These are phyloP conservation scores for Epichloe scottii DNA, from an alignment of 2,329 filamentous ascomycete genomes.

Conservation along the genomic window DNA sequence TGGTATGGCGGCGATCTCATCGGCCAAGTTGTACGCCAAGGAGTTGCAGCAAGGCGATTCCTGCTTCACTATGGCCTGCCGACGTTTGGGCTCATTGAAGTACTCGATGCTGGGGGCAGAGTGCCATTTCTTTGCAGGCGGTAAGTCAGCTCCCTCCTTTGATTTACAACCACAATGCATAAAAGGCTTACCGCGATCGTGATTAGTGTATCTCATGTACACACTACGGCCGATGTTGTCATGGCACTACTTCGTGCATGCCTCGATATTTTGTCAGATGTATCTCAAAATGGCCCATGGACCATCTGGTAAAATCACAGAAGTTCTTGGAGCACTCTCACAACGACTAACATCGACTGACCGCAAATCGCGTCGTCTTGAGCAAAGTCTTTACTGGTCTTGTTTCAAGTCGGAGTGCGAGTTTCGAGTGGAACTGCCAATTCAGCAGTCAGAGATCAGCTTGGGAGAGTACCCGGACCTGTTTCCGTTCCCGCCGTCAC, in stretches of 20 bases:
- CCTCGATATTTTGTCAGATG: slow-evolving; percentile 20
- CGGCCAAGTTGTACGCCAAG: slow-evolving; percentile 6
- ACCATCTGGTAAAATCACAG: slow-evolving; percentile 6
- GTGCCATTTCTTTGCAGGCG: slow-evolving; percentile 25
- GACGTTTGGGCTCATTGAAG: slow-evolving; percentile 14
- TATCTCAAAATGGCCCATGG: slow-evolving; percentile 16
- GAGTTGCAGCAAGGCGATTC: slow-evolving; percentile 6
- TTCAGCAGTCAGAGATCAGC: slow-evolving; percentile 23
- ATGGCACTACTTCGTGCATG: slow-evolving; percentile 24
- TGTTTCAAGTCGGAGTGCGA: slow-evolving; percentile 31
- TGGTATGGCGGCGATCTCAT: slow-evolving; percentile 3
- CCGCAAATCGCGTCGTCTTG: slow-evolving; percentile 16
- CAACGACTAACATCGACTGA: slow-evolving; percentile 1
- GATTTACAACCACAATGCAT: not conserved
- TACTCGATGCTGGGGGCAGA: slow-evolving; percentile 21
- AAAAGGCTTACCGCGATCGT: not conserved
- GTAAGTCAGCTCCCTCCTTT: not conserved
- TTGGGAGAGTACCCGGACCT: slow-evolving; percentile 21
- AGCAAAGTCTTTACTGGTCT: slow-evolving; percentile 30
- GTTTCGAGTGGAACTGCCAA: slow-evolving; percentile 24
- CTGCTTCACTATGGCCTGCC: slow-evolving; percentile 15
- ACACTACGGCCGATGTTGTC: slow-evolving; percentile 22
- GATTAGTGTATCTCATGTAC: slow-evolving; percentile 26
- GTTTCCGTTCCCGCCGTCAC: slow-evolving; percentile 16
- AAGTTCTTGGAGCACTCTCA: slow-evolving; percentile 3